These are phyloP conservation scores for Colletotrichum shisoi DNA, from an alignment of 2,329 filamentous ascomycete species.

Conservation along the genomic window DNA sequence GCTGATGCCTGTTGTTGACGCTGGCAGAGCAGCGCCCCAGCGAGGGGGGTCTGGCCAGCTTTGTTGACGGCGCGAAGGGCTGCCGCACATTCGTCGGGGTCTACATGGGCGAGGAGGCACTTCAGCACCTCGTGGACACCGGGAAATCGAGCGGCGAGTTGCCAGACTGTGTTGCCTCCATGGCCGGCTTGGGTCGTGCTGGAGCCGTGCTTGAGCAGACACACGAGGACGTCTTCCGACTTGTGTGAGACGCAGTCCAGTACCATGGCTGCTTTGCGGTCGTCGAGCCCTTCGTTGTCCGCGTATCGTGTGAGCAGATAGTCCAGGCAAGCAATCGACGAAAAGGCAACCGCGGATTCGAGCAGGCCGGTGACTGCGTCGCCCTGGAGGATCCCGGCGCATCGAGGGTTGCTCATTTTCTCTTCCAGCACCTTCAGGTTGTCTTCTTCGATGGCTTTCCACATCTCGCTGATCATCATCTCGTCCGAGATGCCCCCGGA, in stretches of 20 bases:
- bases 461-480: conserved; percentile 12
- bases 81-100: not conserved
- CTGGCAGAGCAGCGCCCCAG: not conserved
- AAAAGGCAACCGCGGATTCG: conserved; percentile 1
- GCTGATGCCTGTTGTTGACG: not conserved
- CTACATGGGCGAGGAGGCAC: not conserved
- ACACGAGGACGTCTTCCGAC: conserved; percentile 6
- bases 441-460: conserved; percentile 13
- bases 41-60: conserved; percentile 9
- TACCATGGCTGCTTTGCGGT: not conserved
- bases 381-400: not conserved
- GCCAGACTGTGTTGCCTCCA: conserved; percentile 11
- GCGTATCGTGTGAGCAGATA: not conserved
- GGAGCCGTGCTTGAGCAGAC: conserved; percentile 13
- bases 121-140: not conserved
- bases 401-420: not conserved
- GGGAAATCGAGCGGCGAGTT: not conserved
- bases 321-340: conserved; percentile 5
- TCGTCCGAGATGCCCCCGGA: conserved; percentile 12
- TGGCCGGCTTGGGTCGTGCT: not conserved
- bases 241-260: not conserved
- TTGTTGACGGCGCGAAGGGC: conserved; percentile 12
- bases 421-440: not conserved
- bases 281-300: not conserved
- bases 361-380: not conserved